Evolutionary conservation across 495 filamentous ascomycete species (phyloP).

Genomic region (Podospora didyma): DNA sequence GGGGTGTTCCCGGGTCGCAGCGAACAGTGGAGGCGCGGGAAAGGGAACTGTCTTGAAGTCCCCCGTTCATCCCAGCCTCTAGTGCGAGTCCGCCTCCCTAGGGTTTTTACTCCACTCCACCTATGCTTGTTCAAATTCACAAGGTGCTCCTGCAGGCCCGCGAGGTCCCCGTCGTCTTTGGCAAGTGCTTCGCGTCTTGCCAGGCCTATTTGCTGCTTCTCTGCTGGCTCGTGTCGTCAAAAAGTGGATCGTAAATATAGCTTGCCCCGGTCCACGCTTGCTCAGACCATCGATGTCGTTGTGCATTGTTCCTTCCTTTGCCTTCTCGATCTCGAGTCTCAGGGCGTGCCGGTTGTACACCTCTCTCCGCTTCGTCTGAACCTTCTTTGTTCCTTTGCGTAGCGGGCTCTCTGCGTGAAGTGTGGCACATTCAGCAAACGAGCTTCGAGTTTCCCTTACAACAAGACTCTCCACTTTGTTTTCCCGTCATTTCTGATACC

Average conservation of each 20-base stretch:
- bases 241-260: slow-evolving; percentile 1
- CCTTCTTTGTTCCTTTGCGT: not conserved
- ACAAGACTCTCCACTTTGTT: not conserved
- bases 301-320: not conserved
- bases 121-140: not conserved
- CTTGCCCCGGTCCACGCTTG: slow-evolving; percentile 9
- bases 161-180: not conserved
- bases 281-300: slow-evolving; percentile 9
- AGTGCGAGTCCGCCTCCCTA: not conserved
- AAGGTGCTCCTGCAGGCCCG: not conserved
- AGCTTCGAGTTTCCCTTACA: too few species aligned
- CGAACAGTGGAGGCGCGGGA: not conserved
- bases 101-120: not conserved
- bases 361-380: not conserved
- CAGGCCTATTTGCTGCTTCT: not conserved
- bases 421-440: too few species aligned
- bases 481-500: not conserved
- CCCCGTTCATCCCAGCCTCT: slow-evolving; percentile 14
- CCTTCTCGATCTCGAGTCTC: not conserved
- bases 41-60: not conserved
- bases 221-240: not conserved
- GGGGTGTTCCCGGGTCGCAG: not conserved
- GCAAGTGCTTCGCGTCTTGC: not conserved
- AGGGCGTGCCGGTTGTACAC: not conserved
- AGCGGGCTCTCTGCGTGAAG: too few species aligned